phyloP scores from a whole-genome alignment of 73 alveolate species.

The Paramecium tetraurelia region DNA sequence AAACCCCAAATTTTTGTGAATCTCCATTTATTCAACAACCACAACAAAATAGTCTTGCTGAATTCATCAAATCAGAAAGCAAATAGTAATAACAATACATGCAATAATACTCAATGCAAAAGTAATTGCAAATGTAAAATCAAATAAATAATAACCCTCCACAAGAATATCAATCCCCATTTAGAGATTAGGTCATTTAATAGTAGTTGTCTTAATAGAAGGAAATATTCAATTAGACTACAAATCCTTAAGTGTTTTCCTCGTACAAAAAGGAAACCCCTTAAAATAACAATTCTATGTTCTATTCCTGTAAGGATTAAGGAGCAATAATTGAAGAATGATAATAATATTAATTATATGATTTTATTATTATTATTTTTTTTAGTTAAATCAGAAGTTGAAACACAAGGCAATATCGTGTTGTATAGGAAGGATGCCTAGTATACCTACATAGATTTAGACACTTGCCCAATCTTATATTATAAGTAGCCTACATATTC shows the following conservation, averaged over 20 bases:
- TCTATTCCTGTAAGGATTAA: not conserved
- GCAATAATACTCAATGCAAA: not conserved
- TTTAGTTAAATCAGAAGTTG: not conserved
- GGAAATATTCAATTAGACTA: not conserved
- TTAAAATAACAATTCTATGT: not conserved
- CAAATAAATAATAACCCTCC: not conserved
- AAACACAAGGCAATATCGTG: not conserved
- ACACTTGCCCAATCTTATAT: not conserved
- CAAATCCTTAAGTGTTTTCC: not conserved
- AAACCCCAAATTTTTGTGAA: not conserved
- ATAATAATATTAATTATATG: not conserved
- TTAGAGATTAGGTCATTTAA: not conserved
- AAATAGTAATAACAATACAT: not conserved
- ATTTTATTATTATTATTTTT: not conserved
- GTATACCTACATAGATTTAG: not conserved
- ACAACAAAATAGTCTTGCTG: not conserved
- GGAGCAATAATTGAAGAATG: not conserved
- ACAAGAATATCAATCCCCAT: not conserved
- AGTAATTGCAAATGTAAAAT: not conserved
- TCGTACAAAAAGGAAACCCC: not conserved
- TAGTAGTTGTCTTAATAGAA: not conserved
- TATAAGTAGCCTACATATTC: not conserved
- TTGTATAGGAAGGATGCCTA: not conserved
- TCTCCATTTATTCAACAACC: not conserved
- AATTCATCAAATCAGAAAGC: not conserved